These are phyloP conservation scores for Hyaloraphidium curvatum DNA, from an alignment of 192 early-diverging fungal species.

Conservation along the genomic window DNA sequence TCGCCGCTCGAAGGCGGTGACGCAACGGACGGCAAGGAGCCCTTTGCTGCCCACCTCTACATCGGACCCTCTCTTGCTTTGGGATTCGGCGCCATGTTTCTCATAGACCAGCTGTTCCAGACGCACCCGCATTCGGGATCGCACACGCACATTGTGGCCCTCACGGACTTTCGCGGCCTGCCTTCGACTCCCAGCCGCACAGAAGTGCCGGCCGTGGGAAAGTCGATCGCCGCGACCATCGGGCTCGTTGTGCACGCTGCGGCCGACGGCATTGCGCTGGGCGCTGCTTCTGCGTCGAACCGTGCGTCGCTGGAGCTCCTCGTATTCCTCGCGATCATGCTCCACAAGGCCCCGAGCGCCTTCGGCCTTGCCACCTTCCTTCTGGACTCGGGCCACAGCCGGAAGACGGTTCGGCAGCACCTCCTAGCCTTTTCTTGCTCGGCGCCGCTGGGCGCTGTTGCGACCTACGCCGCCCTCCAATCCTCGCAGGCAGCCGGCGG, in stretches of 20 bases:
- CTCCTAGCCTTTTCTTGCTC: conserved; percentile 62
- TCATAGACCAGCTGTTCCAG: conserved; percentile 55
- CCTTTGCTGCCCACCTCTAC: conserved; percentile 27
- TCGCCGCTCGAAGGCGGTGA: no score
- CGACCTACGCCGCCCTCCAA: conserved; percentile 22
- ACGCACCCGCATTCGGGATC: conserved; percentile 10
- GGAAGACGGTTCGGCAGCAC: conserved; percentile 36
- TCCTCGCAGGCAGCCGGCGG: conserved; percentile 18
- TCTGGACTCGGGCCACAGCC: conserved; percentile 42
- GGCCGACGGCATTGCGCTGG: conserved; percentile 85
- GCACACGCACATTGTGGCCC: no score
- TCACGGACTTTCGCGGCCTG: no score
- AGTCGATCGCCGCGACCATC: conserved; percentile 45
- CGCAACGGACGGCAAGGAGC: no score
- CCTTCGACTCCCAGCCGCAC: no score
- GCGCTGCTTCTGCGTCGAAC: conserved; percentile 53
- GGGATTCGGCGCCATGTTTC: conserved; percentile 78
- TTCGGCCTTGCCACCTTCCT: conserved; percentile 82
- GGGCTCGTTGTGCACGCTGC: conserved; percentile 91
- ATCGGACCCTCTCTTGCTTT: conserved; percentile 61
- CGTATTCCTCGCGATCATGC: conserved; percentile 83
- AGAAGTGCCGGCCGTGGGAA: no score
- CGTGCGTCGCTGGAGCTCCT: conserved; percentile 30
- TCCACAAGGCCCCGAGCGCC: conserved; percentile 89
- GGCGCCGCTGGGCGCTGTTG: conserved; percentile 64